Base-by-base conservation (phyloP, 2,329 filamentous ascomycete genomes). In the Fusarium secorum region DNA sequence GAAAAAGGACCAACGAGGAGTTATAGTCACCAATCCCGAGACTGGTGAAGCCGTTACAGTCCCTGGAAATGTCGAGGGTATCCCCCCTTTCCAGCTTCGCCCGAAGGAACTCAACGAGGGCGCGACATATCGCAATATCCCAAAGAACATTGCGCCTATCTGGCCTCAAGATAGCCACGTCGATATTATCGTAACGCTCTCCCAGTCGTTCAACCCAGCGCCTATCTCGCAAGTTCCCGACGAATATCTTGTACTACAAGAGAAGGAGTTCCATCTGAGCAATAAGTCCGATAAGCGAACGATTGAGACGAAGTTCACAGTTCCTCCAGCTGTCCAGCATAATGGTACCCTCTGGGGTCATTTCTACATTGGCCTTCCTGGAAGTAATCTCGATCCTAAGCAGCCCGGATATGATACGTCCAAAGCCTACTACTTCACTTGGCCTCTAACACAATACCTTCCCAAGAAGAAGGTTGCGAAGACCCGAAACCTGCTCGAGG, bases 301-400 rank as follows among this genome's bases (percentile, higher is more conserved):
- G 59, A 87, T 95, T 63, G 90, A 95, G 73, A 93, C 92, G 11
- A 90, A 86, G 39, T 94, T 99, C 78, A 82, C 86, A 6, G 90
- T 98, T 7, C 95, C 96, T 5, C 85, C 86, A 68, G 86, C 89
- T 44, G 94, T 97, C 1, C 95, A 98, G 84, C 87, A 94, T 73
- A 98, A 98, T 79, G 94, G 93, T 36, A 98, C 95, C 2, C 87
- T 99, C 14, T 98, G 93, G 90, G 95, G 93, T 5, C 96, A 99
- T 80, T 97, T 98, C 81, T 97, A 94, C 76, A 85, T 98, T 66
- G 93, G 90, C 15, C 88, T 97, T 71, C 83, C 90, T 14, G 95
- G 95, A 57, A 88, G 89, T 64, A 86, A 88, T 60, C 83, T 97
- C 35, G 95, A 98, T 76, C 95, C 95, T 5, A 86, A 86, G 14